These are phyloP conservation scores for Leishmania major DNA, from an alignment of 208 protist genomes.

Conservation along the genomic window DNA sequence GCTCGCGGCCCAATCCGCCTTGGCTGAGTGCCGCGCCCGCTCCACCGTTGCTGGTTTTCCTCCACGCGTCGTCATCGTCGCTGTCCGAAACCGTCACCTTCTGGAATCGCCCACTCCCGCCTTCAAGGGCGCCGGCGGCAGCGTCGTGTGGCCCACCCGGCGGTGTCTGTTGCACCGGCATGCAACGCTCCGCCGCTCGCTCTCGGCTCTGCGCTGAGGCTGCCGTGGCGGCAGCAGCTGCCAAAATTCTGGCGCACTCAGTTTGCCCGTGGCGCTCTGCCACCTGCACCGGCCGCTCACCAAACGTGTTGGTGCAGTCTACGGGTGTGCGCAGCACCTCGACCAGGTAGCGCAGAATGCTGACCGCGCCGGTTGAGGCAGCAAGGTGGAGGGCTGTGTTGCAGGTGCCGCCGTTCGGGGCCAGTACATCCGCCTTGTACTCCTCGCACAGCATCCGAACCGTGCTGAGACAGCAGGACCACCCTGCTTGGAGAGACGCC, in stretches of 20 bases:
- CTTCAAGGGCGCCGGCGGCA: background rate
- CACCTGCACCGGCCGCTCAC: slow-evolving; percentile 39
- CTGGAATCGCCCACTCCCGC: slow-evolving; percentile 7
- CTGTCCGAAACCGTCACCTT: slow-evolving; percentile 29
- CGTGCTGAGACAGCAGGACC: slow-evolving; percentile 29
- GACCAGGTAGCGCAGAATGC: slow-evolving; percentile 49
- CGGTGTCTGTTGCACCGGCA: background rate
- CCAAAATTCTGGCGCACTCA: slow-evolving; percentile 16
- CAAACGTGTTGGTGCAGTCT: slow-evolving; percentile 30
- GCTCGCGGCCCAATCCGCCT: background rate
- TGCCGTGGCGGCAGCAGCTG: background rate
- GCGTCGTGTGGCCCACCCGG: background rate
- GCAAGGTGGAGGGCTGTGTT: slow-evolving; percentile 62
- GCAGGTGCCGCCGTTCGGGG: slow-evolving; percentile 47
- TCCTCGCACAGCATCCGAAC: slow-evolving; percentile 66
- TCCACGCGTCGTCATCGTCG: slow-evolving; percentile 10
- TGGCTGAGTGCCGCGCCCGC: background rate
- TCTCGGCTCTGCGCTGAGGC: background rate
- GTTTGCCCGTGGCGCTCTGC: slow-evolving; percentile 23
- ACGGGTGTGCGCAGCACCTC: slow-evolving; percentile 23
- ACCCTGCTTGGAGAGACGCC: slow-evolving; percentile 22
- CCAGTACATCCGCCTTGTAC: slow-evolving; percentile 57
- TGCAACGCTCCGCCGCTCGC: background rate
- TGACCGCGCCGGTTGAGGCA: slow-evolving; percentile 24
- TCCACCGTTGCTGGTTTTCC: background rate